phyloP scores from a whole-genome alignment of 106 monocot species.

The Iris macrosiphon region DNA sequence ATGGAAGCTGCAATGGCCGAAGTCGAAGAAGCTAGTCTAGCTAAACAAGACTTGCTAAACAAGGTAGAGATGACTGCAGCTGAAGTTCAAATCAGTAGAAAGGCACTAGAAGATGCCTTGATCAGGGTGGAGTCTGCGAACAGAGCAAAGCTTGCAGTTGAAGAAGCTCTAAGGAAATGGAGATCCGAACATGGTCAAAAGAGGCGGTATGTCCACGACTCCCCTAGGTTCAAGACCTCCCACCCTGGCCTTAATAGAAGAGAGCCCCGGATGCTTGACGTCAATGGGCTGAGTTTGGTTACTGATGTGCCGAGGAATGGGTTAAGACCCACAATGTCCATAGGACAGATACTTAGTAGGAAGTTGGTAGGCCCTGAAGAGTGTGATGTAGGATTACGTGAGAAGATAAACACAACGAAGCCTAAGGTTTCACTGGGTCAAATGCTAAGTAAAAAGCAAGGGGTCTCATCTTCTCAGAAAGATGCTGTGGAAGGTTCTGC shows the following conservation, averaged over 20 bases:
- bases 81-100: slow-evolving; percentile 47
- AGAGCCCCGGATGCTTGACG: slow-evolving; percentile 30
- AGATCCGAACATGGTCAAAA: slow-evolving; percentile 55
- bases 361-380: slow-evolving; percentile 53
- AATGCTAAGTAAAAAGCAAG: slow-evolving; percentile 47
- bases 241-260: slow-evolving; percentile 22
- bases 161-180: slow-evolving; percentile 68
- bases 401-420: slow-evolving; percentile 11
- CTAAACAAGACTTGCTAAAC: slow-evolving; percentile 28
- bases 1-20: slow-evolving; percentile 40
- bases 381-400: slow-evolving; percentile 5
- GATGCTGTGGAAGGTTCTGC: slow-evolving; percentile 7
- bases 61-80: slow-evolving; percentile 50
- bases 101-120: slow-evolving; percentile 54
- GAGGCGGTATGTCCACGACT: slow-evolving; percentile 26
- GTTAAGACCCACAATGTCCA: slow-evolving; percentile 47
- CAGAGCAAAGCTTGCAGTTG: slow-evolving; percentile 41
- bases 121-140: slow-evolving; percentile 48
- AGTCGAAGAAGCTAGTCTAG: slow-evolving; percentile 53
- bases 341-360: slow-evolving; percentile 82
- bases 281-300: slow-evolving; percentile 13
- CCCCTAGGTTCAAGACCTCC: slow-evolving; percentile 56
- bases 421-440: slow-evolving; percentile 61
- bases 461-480: slow-evolving; percentile 15
- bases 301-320: slow-evolving; percentile 18